Percentiles rank a stretch among this genome's conserved stretches.
These are phyloP conservation scores for Tulasnella sp. DNA, from an alignment of 768 basidiomycete genomes.

Conservation along the genomic window DNA sequence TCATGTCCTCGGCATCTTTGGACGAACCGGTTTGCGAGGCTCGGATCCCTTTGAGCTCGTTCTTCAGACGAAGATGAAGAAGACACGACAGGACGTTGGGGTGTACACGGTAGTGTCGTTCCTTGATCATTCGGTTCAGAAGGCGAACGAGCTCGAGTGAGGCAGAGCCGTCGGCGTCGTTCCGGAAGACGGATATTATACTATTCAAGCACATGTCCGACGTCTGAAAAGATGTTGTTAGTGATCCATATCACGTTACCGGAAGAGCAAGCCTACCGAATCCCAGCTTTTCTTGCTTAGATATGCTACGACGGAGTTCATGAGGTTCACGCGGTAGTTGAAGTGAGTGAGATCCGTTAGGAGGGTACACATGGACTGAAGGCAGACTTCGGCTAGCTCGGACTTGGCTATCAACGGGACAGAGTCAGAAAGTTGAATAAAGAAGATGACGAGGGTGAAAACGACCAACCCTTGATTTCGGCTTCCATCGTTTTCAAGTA, in stretches of 20 bases:
- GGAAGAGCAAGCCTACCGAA: constrained; percentile 40
- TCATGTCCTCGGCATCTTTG: constrained; percentile 27
- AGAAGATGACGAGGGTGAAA: not conserved
- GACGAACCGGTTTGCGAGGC: constrained; percentile 54
- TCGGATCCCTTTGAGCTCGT: constrained; percentile 62
- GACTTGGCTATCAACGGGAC: constrained; percentile 44
- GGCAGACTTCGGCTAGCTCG: constrained; percentile 52
- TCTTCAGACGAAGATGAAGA: constrained; percentile 73
- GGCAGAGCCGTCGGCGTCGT: constrained; percentile 65
- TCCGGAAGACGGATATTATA: constrained; percentile 68
- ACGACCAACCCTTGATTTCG: constrained; percentile 66
- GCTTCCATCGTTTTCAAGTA: constrained; percentile 77
- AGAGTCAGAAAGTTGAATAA: constrained; percentile 21
- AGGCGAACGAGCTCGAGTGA: constrained; percentile 86
- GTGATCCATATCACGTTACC: not conserved
- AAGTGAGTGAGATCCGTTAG: constrained; percentile 81
- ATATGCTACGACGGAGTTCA: constrained; percentile 71
- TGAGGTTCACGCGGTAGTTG: constrained; percentile 90
- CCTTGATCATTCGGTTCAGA: constrained; percentile 92
- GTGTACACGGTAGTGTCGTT: constrained; percentile 78
- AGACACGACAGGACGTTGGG: constrained; percentile 81
- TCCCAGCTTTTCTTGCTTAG: constrained; percentile 86
- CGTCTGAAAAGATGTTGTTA: constrained; percentile 35
- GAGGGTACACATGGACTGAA: constrained; percentile 82
- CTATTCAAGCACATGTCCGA: constrained; percentile 79